Evolutionary conservation across 805 yeast genomes (phyloP).

Genomic region (Isabelozyma gotoi): DNA sequence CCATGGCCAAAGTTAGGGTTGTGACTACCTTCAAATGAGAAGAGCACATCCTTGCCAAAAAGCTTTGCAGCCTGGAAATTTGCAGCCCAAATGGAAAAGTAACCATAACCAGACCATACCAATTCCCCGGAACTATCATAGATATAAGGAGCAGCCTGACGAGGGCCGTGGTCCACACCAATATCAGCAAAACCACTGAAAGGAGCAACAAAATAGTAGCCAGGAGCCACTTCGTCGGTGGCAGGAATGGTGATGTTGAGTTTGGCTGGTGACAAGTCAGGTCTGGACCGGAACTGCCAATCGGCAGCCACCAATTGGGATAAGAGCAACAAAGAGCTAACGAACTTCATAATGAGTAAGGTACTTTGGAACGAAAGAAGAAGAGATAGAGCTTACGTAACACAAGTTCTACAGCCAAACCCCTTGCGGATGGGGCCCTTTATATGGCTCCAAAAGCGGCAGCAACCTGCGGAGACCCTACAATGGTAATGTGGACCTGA

Average conservation of each 20-base stretch:
- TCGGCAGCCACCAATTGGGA: constrained; percentile 17
- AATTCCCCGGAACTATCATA: constrained; percentile 33
- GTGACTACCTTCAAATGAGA: constrained; percentile 35
- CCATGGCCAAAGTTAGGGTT: constrained; percentile 25
- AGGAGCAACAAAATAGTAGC: constrained; percentile 33
- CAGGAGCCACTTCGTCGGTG: constrained; percentile 17
- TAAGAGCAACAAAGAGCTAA: not conserved
- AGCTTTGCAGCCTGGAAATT: constrained; percentile 28
- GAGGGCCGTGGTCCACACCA: constrained; percentile 18
- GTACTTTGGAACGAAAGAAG: too few species aligned
- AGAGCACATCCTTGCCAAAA: constrained; percentile 24
- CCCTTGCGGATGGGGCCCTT: not conserved
- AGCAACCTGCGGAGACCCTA: too few species aligned
- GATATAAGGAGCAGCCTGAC: constrained; percentile 36
- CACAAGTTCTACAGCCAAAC: not conserved
- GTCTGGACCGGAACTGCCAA: constrained; percentile 32
- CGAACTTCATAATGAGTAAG: not conserved
- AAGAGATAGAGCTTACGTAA: too few species aligned
- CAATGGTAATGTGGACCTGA: too few species aligned
- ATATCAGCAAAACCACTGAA: constrained; percentile 20
- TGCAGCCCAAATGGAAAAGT: constrained; percentile 29
- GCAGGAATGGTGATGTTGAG: constrained; percentile 31
- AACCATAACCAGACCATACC: constrained; percentile 36
- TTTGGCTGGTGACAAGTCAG: constrained; percentile 32
- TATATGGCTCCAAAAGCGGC: too few species aligned